phyloP scores from a whole-genome alignment of 345 rosid species.

The Pelargonium nanum region DNA sequence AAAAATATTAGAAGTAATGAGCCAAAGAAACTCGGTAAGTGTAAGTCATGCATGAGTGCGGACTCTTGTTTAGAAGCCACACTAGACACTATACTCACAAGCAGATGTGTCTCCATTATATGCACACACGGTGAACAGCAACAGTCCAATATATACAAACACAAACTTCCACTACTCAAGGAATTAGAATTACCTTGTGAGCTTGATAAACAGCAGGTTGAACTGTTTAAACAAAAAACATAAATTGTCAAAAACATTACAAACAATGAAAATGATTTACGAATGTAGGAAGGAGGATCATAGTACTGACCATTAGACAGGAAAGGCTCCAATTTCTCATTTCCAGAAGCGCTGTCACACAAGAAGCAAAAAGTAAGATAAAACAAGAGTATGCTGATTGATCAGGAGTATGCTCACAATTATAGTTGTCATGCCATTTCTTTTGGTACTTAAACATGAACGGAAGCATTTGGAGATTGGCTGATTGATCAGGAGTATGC shows the following conservation, averaged over 20 bases:
- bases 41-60: too few relatives aligned
- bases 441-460: too few relatives aligned
- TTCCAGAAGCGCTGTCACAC: constrained; percentile 59
- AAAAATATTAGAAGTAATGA: too few relatives aligned
- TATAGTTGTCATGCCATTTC: too few relatives aligned
- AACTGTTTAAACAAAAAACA: constrained; percentile 37
- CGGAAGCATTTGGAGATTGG: too few relatives aligned
- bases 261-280: neutral
- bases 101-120: neutral
- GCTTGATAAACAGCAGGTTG: constrained; percentile 53
- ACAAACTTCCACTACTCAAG: neutral
- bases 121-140: neutral
- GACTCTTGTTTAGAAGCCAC: neutral
- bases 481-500: too few relatives aligned
- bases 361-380: constrained; percentile 3
- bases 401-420: too few relatives aligned
- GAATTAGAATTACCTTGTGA: constrained; percentile 48
- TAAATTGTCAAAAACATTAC: constrained; percentile 1
- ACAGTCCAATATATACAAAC: neutral
- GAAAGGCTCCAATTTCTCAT: constrained; percentile 34
- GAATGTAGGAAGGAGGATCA: neutral
- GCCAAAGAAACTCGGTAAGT: too few relatives aligned
- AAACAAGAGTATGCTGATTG: too few relatives aligned
- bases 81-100: neutral
- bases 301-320: constrained; percentile 60